A percentile compares a stretch with the other conserved stretches of the same genome.
Evolutionary conservation across 129 eudicot genomes (phyloP).

Genomic region (Pseudognaphalium luteoalbum): DNA sequence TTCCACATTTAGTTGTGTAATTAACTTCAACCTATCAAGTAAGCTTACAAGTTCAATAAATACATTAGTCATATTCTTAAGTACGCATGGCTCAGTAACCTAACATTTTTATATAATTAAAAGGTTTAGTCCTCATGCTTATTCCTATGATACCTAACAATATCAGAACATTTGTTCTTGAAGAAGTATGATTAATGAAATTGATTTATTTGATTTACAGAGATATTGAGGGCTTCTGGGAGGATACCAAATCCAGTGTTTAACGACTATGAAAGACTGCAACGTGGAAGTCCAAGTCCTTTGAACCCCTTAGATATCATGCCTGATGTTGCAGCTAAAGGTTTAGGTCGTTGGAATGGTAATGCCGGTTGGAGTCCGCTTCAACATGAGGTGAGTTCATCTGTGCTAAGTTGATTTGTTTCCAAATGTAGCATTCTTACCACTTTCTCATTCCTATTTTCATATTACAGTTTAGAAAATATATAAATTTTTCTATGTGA

Average conservation of each 20-base stretch:
- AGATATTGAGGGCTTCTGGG: constrained; percentile 65
- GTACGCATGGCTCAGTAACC: neutral
- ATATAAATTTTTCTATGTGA: neutral
- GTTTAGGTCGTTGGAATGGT: constrained; percentile 66
- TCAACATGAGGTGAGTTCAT: constrained; percentile 61
- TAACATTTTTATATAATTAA: neutral
- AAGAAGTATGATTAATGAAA: neutral
- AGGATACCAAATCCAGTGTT: constrained; percentile 66
- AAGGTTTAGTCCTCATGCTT: neutral
- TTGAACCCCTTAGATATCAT: constrained; percentile 52
- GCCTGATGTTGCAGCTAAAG: constrained; percentile 53
- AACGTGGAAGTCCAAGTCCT: constrained; percentile 88
- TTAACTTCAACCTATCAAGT: neutral
- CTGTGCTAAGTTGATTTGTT: neutral
- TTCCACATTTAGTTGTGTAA: constrained; percentile 9
- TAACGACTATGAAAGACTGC: constrained; percentile 72
- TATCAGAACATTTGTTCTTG: neutral
- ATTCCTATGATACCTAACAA: neutral
- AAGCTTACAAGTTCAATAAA: neutral
- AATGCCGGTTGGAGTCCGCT: constrained; percentile 63
- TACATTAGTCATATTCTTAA: neutral
- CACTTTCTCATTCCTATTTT: neutral
- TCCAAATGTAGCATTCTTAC: neutral
- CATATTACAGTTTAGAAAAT: neutral
- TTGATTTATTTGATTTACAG: neutral